These are phyloP conservation scores for Daldinia sp. DNA, from an alignment of 2,329 filamentous ascomycete genomes.

Conservation along the genomic window DNA sequence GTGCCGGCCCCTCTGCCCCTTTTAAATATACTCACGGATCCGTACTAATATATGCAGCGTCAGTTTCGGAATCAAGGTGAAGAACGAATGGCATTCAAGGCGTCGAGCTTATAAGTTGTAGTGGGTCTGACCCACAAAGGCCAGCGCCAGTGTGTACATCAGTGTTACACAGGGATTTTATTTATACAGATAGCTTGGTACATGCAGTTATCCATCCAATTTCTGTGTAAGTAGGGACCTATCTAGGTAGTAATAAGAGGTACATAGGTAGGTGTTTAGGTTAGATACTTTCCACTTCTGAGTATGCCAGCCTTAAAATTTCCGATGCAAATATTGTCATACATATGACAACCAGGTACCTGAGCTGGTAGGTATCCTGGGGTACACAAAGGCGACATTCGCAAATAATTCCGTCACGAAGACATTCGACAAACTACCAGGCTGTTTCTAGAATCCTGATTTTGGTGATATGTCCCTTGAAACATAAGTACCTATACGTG, in stretches of 20 bases:
- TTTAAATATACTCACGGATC: too few species aligned
- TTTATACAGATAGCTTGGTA: too few species aligned
- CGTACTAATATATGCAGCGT: neutral
- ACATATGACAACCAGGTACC: too few species aligned
- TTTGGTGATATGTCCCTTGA: neutral
- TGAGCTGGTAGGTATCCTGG: too few species aligned
- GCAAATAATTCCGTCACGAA: neutral
- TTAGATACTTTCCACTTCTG: too few species aligned
- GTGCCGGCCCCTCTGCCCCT: too few species aligned
- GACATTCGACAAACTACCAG: neutral
- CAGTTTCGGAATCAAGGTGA: neutral
- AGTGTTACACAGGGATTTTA: neutral
- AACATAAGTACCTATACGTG: conserved; percentile 15
- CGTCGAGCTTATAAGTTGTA: neutral
- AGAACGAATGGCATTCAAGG: neutral
- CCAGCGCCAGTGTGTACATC: neutral
- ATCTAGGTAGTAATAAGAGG: too few species aligned
- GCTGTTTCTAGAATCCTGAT: conserved; percentile 10
- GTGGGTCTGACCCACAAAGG: neutral
- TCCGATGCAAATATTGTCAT: neutral
- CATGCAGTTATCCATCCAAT: too few species aligned
- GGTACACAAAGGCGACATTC: neutral
- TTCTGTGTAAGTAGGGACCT: too few species aligned
- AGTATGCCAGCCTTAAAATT: too few species aligned
- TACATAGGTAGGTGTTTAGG: too few species aligned